A percentile compares a stretch with the other conserved stretches of the same genome.
phyloP scores from a whole-genome alignment of 2,329 filamentous ascomycete genomes.

The Fusarium sarcochroum region DNA sequence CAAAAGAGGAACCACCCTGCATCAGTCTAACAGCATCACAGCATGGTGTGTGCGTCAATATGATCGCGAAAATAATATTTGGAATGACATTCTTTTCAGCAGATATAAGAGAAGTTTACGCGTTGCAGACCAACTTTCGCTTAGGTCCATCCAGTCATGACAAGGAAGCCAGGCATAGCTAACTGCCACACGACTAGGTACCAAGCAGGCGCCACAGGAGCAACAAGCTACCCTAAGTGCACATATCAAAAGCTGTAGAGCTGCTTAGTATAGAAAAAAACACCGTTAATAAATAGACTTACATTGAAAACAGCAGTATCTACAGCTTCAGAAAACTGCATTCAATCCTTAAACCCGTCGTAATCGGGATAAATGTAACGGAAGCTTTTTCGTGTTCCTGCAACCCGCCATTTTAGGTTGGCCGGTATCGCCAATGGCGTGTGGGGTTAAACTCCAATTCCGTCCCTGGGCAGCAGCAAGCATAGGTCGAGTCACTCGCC shows the following conservation, averaged over 20 bases:
- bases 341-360: background rate
- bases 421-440: slow-evolving; percentile 48
- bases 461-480: slow-evolving; percentile 31
- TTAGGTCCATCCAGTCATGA: background rate
- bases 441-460: slow-evolving; percentile 46
- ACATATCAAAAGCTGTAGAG: background rate
- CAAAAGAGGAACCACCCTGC: background rate
- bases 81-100: background rate
- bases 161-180: slow-evolving; percentile 6
- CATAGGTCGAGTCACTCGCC: slow-evolving; percentile 39
- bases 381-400: slow-evolving; percentile 16
- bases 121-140: too few relatives aligned
- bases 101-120: too few relatives aligned
- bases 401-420: slow-evolving; percentile 40
- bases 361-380: slow-evolving; percentile 14
- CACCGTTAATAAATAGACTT: background rate
- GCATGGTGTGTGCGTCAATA: background rate
- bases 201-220: slow-evolving; percentile 18
- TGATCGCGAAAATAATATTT: background rate
- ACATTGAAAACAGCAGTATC: background rate
- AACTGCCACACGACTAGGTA: slow-evolving; percentile 17
- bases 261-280: background rate
- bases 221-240: slow-evolving; percentile 21
- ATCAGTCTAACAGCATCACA: background rate
- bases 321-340: slow-evolving; percentile 14